phyloP scores from a whole-genome alignment of 345 rosid species.

The Euphorbia tirucalli region DNA sequence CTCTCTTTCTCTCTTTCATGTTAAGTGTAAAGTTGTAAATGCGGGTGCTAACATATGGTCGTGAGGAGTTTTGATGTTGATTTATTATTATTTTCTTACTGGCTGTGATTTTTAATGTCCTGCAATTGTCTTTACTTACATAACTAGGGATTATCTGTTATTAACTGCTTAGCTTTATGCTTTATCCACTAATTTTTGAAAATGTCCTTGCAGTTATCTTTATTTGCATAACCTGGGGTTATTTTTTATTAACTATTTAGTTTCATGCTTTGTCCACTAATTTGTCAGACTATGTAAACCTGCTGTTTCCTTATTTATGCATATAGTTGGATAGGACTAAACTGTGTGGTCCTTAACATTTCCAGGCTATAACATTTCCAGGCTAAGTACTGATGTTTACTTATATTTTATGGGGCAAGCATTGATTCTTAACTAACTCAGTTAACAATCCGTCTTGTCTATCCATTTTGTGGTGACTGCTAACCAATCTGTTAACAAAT shows the following conservation, averaged over 20 bases:
- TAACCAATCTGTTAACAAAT: constrained; percentile 64
- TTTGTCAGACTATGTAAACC: background rate
- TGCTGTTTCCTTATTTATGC: constrained; percentile 12
- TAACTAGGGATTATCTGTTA: background rate
- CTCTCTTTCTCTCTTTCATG: no score
- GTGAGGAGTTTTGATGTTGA: background rate
- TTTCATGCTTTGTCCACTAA: constrained; percentile 8
- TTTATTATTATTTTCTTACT: background rate
- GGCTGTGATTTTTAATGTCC: background rate
- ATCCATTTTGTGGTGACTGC: constrained; percentile 56
- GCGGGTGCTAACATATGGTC: constrained; percentile 10
- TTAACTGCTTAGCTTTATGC: background rate
- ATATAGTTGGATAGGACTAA: constrained; percentile 8
- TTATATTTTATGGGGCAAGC: constrained; percentile 27
- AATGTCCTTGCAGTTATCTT: constrained; percentile 6
- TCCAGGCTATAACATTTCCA: constrained; percentile 27
- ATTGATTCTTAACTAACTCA: constrained; percentile 47
- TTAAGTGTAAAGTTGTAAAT: background rate
- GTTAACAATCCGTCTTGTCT: constrained; percentile 52
- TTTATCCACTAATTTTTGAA: constrained; percentile 5
- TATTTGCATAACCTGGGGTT: background rate
- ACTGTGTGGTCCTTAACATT: constrained; percentile 16
- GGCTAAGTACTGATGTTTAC: constrained; percentile 24
- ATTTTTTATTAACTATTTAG: background rate
- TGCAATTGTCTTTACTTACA: background rate